Evolutionary conservation across 768 basidiomycete genomes (phyloP).

Genomic region (Lactifluus piperatus): DNA sequence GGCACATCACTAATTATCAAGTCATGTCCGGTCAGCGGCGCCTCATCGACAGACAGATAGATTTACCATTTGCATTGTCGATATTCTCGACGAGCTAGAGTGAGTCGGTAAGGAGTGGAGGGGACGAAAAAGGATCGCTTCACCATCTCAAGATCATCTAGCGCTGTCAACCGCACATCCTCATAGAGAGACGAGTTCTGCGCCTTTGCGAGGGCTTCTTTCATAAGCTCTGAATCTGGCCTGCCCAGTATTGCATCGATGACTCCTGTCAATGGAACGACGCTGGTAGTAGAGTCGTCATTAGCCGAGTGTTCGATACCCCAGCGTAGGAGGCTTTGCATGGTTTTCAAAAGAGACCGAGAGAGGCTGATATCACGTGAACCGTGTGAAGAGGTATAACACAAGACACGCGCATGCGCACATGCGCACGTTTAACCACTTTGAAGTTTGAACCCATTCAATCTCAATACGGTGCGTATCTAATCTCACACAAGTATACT

Average conservation of each 20-base stretch:
- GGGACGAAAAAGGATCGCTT: slow-evolving; percentile 21
- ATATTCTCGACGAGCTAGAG: slow-evolving; percentile 74
- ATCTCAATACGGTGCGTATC: background rate
- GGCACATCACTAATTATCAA: too few relatives aligned
- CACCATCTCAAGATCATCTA: slow-evolving; percentile 88
- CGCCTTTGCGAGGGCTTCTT: slow-evolving; percentile 62
- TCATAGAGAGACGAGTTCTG: slow-evolving; percentile 46
- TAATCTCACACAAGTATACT: background rate
- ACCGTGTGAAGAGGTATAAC: background rate
- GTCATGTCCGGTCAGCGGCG: background rate
- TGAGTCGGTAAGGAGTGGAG: background rate
- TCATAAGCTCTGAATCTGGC: slow-evolving; percentile 76
- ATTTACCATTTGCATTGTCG: slow-evolving; percentile 78
- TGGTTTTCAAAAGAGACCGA: too few relatives aligned
- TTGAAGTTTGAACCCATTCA: too few relatives aligned
- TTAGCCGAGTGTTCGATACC: slow-evolving; percentile 60
- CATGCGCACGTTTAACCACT: too few relatives aligned
- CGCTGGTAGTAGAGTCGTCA: slow-evolving; percentile 24
- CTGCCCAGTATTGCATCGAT: slow-evolving; percentile 82
- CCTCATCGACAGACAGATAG: background rate
- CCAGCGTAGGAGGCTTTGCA: slow-evolving; percentile 80
- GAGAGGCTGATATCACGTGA: background rate
- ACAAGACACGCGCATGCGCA: too few relatives aligned
- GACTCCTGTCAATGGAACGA: slow-evolving; percentile 40
- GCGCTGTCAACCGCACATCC: slow-evolving; percentile 52